phyloP scores from a whole-genome alignment of 1,284 basidiomycete species.

The Limonomyces culmigenus region DNA sequence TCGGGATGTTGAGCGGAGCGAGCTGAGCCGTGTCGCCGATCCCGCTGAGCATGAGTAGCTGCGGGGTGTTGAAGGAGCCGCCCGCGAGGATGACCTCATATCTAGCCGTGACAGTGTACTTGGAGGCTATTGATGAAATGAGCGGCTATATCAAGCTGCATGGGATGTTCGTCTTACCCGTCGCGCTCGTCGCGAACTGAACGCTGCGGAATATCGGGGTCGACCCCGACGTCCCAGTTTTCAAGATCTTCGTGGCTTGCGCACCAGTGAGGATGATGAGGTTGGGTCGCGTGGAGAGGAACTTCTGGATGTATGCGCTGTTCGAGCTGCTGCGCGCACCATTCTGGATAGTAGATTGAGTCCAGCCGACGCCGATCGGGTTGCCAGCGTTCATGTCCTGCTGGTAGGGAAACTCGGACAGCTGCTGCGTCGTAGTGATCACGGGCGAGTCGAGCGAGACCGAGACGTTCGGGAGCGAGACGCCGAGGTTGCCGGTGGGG shows the following conservation, averaged over 20 bases:
- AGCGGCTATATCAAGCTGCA: constrained; percentile 6
- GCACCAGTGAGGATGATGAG: constrained; percentile 16
- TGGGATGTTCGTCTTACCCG: constrained; percentile 7
- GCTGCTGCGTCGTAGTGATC: no score
- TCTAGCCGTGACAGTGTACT: constrained; percentile 6
- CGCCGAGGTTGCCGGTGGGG: constrained; percentile 6
- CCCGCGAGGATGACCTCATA: constrained; percentile 5
- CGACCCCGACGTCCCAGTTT: constrained; percentile 13
- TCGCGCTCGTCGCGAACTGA: constrained; percentile 6
- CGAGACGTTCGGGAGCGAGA: constrained; percentile 7
- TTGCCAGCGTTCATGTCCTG: constrained; percentile 18
- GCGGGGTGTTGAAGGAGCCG: constrained; percentile 2
- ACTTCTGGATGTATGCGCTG: constrained; percentile 10
- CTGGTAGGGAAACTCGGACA: constrained; percentile 15
- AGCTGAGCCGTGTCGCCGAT: constrained; percentile 19
- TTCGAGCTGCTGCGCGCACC: constrained; percentile 10
- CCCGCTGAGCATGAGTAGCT: constrained; percentile 21
- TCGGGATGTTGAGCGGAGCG: constrained; percentile 13
- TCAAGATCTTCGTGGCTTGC: constrained; percentile 12
- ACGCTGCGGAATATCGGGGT: constrained; percentile 4
- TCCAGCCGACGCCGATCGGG: constrained; percentile 10
- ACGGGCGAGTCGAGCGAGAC: constrained; percentile 5
- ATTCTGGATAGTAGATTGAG: constrained; percentile 9
- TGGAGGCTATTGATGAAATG: constrained; percentile 12
- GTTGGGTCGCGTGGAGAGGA: constrained; percentile 8